These are phyloP conservation scores for Lanmaoa pseudosensibilis DNA, from an alignment of 768 basidiomycete species.

Conservation along the genomic window DNA sequence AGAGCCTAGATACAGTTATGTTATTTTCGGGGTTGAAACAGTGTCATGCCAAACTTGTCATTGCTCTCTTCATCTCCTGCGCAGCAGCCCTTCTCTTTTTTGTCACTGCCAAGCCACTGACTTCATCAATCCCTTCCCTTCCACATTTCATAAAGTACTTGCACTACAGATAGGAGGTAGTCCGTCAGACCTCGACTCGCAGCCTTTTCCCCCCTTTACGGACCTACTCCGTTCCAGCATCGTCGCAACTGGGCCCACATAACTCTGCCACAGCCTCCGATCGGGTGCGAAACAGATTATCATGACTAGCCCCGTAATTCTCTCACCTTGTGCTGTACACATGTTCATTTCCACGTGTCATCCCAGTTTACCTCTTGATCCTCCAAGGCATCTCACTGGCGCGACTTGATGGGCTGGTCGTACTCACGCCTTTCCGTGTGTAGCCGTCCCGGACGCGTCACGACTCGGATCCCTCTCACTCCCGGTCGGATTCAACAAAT, in stretches of 20 bases:
- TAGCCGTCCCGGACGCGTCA: background rate
- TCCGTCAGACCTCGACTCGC: background rate
- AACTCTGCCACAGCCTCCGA: background rate
- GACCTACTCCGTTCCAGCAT: background rate
- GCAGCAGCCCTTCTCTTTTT: slow-evolving; percentile 1
- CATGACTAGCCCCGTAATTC: background rate
- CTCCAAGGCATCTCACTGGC: no score
- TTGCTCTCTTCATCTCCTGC: background rate
- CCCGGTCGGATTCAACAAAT: background rate
- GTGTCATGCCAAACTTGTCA: slow-evolving; percentile 5
- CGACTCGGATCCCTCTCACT: background rate
- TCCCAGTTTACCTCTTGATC: background rate
- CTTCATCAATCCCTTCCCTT: background rate
- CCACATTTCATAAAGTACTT: background rate
- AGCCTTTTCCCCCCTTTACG: background rate
- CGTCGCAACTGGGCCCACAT: background rate
- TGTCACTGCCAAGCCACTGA: background rate
- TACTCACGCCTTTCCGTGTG: background rate
- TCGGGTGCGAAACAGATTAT: no score
- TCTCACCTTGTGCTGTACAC: slow-evolving; percentile 1
- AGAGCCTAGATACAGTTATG: background rate
- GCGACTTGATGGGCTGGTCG: no score
- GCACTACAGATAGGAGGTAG: background rate
- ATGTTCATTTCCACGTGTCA: background rate
- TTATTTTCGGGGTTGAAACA: background rate